Conservation (phyloP, 2,329 filamentous ascomycete genomes). For the Aspergillus thermomutatus region DNA sequence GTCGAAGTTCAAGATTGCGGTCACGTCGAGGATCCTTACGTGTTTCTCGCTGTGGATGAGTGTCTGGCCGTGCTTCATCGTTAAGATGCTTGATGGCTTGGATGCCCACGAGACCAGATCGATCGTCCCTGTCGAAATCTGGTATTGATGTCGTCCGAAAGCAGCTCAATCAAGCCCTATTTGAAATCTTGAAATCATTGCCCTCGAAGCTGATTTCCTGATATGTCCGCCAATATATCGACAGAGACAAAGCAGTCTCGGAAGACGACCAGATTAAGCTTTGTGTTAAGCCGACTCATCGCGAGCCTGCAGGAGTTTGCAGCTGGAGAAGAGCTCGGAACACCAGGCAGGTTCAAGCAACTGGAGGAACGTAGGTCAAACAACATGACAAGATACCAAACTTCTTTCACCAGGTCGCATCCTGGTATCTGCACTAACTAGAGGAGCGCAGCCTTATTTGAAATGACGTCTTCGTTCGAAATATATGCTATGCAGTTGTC, state of each 20-base stretch:
- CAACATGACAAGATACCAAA: neutral
- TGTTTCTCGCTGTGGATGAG: neutral
- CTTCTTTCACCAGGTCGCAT: neutral
- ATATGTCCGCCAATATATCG: neutral
- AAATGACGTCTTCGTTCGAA: neutral
- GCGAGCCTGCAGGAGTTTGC: neutral
- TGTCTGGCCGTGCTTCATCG: neutral
- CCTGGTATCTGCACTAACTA: neutral
- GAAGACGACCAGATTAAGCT: neutral
- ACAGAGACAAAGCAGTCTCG: neutral
- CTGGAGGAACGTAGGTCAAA: neutral
- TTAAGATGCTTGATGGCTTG: neutral
- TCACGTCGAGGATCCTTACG: neutral
- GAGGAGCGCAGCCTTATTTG: neutral
- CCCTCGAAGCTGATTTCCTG: no score
- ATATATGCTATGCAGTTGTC: neutral
- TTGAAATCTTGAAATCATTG: neutral
- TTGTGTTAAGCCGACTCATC: neutral
- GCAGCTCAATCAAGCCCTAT: neutral
- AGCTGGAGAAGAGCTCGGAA: neutral
- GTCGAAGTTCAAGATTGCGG: neutral
- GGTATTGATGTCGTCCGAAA: neutral
- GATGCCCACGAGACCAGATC: neutral
- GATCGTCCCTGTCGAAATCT: neutral
- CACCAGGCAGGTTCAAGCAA: neutral